A percentile compares a stretch with the other conserved stretches of the same genome.
Conservation (phyloP, 2,329 filamentous ascomycete genomes). For the Neopestalotiopsis clavispora region DNA sequence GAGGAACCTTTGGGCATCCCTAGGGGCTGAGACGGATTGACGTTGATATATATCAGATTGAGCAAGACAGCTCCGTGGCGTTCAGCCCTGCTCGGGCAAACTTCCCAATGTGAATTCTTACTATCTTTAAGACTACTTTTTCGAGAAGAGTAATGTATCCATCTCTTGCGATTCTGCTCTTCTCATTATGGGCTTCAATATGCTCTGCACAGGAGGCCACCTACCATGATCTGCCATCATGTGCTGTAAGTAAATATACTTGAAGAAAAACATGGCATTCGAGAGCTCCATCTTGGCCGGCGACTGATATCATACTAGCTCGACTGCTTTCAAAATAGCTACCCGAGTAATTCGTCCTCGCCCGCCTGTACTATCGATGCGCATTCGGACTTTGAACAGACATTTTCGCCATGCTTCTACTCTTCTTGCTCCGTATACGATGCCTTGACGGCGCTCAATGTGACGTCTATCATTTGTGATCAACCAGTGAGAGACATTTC, state of each 20-base stretch:
- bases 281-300: background rate
- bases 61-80: background rate
- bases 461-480: constrained; percentile 9
- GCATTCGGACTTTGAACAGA: constrained; percentile 5
- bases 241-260: constrained; percentile 8
- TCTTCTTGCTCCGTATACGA: constrained; percentile 6
- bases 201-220: constrained; percentile 3
- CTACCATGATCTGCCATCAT: constrained; percentile 9
- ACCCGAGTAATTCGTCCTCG: background rate
- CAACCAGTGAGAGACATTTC: constrained; percentile 5
- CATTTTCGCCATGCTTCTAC: constrained; percentile 12
- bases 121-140: background rate
- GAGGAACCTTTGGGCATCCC: background rate
- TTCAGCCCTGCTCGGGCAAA: background rate
- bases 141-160: background rate
- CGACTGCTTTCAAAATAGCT: background rate
- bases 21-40: background rate
- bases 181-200: background rate
- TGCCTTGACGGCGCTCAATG: constrained; percentile 3
- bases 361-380: background rate
- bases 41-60: background rate
- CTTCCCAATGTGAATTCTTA: background rate
- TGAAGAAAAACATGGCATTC: background rate
- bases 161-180: background rate
- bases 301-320: background rate